phyloP scores from a whole-genome alignment of 305 asterid species.

The Ajuga reptans region DNA sequence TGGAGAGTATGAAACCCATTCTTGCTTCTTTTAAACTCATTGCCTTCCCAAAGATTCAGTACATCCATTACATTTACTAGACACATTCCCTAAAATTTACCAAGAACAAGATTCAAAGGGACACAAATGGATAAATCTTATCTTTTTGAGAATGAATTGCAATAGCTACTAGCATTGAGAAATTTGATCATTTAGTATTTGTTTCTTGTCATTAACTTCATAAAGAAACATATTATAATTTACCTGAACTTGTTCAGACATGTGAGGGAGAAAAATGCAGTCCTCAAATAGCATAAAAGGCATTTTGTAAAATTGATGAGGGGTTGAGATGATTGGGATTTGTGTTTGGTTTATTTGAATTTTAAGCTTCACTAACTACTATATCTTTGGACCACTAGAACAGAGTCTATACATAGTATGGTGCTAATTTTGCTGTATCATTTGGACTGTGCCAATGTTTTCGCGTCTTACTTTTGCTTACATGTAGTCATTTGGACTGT shows the following conservation, averaged over 20 bases:
- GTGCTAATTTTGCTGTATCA: slow-evolving; percentile 12
- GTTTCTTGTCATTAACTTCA: neutral
- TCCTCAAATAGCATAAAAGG: neutral
- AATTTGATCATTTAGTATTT: neutral
- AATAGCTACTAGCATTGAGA: neutral
- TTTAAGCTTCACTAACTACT: neutral
- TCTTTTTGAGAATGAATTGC: neutral
- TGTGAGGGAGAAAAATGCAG: neutral
- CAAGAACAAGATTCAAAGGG: neutral
- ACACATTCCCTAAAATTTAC: too few relatives aligned
- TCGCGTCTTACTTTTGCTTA: neutral
- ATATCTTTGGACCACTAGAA: neutral
- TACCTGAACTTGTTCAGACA: slow-evolving; percentile 1
- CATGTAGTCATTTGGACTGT: neutral
- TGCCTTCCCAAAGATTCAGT: too few relatives aligned
- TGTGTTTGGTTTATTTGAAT: neutral
- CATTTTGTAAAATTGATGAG: neutral
- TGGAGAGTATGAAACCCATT: too few relatives aligned
- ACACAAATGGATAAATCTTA: neutral
- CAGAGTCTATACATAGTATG: neutral
- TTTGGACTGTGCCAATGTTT: neutral
- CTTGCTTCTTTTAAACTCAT: too few relatives aligned
- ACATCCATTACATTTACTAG: too few relatives aligned
- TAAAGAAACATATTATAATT: neutral
- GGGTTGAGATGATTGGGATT: neutral